These are phyloP conservation scores for Samsoniella hepiali DNA, from an alignment of 2,329 filamentous ascomycete genomes.

Conservation along the genomic window DNA sequence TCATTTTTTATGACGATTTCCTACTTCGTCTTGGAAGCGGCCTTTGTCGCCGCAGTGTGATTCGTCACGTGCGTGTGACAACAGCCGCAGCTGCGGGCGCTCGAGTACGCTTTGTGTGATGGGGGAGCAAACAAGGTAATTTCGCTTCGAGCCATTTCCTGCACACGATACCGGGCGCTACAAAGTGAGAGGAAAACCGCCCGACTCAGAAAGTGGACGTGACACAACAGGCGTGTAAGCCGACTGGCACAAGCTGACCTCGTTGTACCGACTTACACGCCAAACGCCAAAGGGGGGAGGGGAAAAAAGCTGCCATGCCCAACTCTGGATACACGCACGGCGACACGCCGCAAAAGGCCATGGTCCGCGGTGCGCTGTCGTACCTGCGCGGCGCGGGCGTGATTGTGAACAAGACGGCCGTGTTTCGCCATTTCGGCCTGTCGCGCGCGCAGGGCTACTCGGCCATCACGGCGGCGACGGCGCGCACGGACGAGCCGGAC, in stretches of 20 bases:
- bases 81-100: conserved; percentile 9
- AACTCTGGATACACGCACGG: conserved; percentile 36
- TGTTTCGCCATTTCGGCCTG: conserved; percentile 39
- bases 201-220: too few relatives aligned
- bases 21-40: background rate
- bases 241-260: background rate
- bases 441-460: conserved; percentile 38
- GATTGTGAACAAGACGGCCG: conserved; percentile 39
- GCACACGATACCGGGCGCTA: background rate
- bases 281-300: background rate
- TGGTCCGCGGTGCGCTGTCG: conserved; percentile 39
- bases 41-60: background rate
- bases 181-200: background rate
- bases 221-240: background rate
- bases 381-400: conserved; percentile 38
- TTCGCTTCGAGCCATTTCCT: background rate
- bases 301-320: conserved; percentile 9
- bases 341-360: conserved; percentile 37
- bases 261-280: background rate
- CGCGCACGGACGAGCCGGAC: conserved; percentile 34
- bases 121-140: background rate
- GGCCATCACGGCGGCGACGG: conserved; percentile 29
- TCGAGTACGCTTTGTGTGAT: background rate
- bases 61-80: conserved; percentile 8
- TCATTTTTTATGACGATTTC: background rate